phyloP scores from a whole-genome alignment of 73 alveolate genomes.

The Diophrys appendiculata region DNA sequence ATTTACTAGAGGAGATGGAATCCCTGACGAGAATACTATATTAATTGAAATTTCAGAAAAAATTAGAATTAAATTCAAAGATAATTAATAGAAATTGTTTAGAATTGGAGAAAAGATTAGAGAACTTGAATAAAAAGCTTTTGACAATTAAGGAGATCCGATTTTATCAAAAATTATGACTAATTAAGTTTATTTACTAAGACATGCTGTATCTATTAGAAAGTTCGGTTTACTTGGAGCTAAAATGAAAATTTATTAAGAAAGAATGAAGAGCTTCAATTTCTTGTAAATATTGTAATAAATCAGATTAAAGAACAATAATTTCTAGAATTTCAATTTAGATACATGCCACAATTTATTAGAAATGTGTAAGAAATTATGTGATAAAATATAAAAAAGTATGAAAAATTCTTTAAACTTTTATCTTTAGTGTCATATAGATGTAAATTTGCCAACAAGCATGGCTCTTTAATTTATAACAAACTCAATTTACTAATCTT shows the following conservation, averaged over 20 bases:
- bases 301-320: too few relatives aligned
- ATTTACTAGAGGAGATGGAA: not conserved
- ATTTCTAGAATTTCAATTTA: too few relatives aligned
- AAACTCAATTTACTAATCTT: not conserved
- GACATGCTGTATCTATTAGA: not conserved
- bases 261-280: not conserved
- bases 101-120: too few relatives aligned
- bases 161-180: too few relatives aligned
- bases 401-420: not conserved
- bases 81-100: too few relatives aligned
- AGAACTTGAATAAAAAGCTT: too few relatives aligned
- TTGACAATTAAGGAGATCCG: too few relatives aligned
- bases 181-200: too few relatives aligned
- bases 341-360: too few relatives aligned
- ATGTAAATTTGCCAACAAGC: not conserved
- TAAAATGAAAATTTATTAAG: conserved; percentile 7
- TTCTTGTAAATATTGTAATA: not conserved
- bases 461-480: not conserved
- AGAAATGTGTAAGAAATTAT: too few relatives aligned
- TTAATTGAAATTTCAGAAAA: not conserved
- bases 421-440: not conserved
- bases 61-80: not conserved
- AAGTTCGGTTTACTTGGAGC: not conserved
- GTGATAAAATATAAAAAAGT: not conserved
- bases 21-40: not conserved